Evolutionary conservation across 257 asterid species (phyloP).

Genomic region (Nicotiana knightiana): DNA sequence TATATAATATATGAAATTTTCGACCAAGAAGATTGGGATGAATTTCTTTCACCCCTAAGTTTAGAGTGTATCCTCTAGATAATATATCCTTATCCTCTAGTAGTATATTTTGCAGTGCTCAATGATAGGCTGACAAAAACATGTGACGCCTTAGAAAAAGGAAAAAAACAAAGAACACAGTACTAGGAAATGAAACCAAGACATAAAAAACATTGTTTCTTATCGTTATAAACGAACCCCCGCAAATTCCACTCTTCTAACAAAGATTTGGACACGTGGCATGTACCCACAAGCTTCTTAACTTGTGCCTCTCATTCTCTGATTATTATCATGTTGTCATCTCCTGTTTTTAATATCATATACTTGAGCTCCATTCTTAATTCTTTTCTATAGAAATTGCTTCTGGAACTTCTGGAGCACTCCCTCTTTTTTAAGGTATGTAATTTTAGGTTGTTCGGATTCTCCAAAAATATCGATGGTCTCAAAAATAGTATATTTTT

Average conservation of each 20-base stretch:
- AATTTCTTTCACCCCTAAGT: no score
- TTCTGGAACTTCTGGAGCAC: neutral
- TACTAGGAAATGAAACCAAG: neutral
- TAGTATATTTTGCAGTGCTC: neutral
- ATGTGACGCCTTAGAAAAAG: neutral
- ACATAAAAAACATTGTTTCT: neutral
- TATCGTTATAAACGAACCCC: neutral
- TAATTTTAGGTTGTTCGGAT: no score
- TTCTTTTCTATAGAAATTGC: no score
- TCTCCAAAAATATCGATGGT: no score
- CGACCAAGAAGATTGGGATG: no score
- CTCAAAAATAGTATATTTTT: no score
- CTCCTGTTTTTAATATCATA: neutral
- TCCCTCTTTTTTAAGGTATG: neutral
- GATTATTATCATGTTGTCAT: neutral
- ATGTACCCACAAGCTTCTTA: neutral
- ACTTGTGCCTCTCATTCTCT: neutral
- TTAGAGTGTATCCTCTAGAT: neutral
- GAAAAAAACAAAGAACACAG: neutral
- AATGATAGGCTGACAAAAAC: neutral
- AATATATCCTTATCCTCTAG: neutral
- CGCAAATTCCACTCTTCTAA: neutral
- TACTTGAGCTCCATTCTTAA: neutral
- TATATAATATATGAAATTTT: no score
- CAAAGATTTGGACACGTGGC: conserved; percentile 14